Evolutionary conservation across 192 early-diverging fungal species (phyloP), one percentile per base, ranked within the genome.

Genomic region (Mortierella antarctica): DNA sequence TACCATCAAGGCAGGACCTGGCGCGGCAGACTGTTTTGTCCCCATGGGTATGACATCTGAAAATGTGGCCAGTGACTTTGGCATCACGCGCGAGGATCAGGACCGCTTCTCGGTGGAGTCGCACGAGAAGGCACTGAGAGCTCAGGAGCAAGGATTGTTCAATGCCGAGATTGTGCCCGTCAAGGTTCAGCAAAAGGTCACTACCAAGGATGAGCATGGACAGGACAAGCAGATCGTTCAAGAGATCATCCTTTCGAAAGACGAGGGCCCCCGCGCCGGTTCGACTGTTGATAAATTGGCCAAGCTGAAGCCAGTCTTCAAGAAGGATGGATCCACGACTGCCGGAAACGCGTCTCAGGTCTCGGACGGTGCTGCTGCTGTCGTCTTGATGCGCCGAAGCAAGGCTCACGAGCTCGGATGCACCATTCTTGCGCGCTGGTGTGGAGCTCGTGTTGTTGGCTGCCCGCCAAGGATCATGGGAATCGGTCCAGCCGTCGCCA

Each of bases 391-490:
- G 92, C 93, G 93, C 83, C 92, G 97, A 70, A 92, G 88, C 82
- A 91, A 87, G 48, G 97, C 97, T 0, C 76, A 92, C 61, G 93
- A 95, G 86, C 90, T 96, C 11, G 92, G 94, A 18, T 85, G 96
- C 65, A 86, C 92, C 63, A 86, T 94, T 59, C 70, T 94, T 73
- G 97, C 93, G 65, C 93, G 95, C 67, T 92, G 93, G 85, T 83
- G 96, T 53, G 92, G 93, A 31, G 94, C 93, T 55, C 91, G 94
- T 17, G 92, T 91, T 55, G 94, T 93, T 7, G 96, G 97, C 70
- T 95, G 96, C 31, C 96, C 95, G n/a, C 95, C 95, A 7, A 84
- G 90, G 23, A 93, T 98, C 80, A 98, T 98, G 97, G 96, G 97
- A 68, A 91, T 98, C 67, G 97, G 97, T n/a, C 97, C 96, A 7